phyloP scores from a whole-genome alignment of 2,329 filamentous ascomycete genomes.

The Periconia sp. region DNA sequence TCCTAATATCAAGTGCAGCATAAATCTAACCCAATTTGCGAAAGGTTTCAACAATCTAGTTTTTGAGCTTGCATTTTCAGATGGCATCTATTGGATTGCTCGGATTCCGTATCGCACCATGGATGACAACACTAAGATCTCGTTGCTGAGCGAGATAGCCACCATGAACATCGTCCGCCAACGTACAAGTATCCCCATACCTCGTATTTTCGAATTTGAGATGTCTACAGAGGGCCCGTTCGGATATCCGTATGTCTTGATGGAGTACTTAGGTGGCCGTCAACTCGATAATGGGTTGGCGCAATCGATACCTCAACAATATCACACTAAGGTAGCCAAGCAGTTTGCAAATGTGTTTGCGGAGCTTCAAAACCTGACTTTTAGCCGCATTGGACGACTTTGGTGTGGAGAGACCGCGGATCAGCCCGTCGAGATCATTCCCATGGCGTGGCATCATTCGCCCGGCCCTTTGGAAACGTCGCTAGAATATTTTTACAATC shows the following conservation, averaged over 20 bases:
- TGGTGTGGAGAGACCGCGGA: conserved; percentile 17
- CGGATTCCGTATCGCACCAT: conserved; percentile 14
- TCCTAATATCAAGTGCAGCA: conserved; percentile 34
- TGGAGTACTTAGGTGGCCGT: conserved; percentile 15
- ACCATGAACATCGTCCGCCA: conserved; percentile 16
- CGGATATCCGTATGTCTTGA: conserved; percentile 15
- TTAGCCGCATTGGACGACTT: conserved; percentile 18
- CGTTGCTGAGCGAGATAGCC: conserved; percentile 16
- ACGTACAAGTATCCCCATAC: conserved; percentile 15
- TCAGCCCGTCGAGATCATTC: conserved; percentile 17
- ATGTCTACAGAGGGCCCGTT: conserved; percentile 13
- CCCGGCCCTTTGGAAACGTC: conserved; percentile 16
- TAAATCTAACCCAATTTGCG: conserved; percentile 32
- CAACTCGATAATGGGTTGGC: conserved; percentile 11
- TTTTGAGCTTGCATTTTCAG: conserved; percentile 15
- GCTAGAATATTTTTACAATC: conserved; percentile 16
- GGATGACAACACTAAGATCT: conserved; percentile 13
- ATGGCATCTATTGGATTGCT: conserved; percentile 15
- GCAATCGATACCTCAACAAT: conserved; percentile 14
- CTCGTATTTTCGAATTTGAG: conserved; percentile 15
- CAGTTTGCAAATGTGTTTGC: conserved; percentile 16
- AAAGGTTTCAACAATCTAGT: conserved; percentile 35
- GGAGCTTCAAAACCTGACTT: conserved; percentile 15
- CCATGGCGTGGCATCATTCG: conserved; percentile 17
- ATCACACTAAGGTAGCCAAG: conserved; percentile 15